Conservation (phyloP, 495 filamentous ascomycete species). For the Podospora australis region DNA sequence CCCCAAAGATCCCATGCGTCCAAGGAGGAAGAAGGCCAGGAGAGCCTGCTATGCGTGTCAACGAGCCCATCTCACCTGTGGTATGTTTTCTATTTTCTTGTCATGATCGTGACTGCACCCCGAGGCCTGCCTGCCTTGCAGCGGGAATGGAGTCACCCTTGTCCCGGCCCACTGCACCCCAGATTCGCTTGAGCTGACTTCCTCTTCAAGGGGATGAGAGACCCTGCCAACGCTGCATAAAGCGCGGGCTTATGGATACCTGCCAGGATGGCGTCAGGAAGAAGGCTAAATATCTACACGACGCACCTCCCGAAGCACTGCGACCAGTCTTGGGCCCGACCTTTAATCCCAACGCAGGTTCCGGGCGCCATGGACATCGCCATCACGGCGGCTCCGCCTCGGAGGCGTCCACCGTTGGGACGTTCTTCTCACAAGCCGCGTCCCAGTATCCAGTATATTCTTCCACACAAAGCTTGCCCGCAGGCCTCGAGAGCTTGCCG, state of each 20-base stretch:
- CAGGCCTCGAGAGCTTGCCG: constrained; percentile 39
- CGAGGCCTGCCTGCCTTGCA: background rate
- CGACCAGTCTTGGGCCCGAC: constrained; percentile 50
- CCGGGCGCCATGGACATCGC: constrained; percentile 27
- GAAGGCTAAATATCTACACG: constrained; percentile 98
- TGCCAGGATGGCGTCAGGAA: constrained; percentile 96
- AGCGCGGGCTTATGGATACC: constrained; percentile 78
- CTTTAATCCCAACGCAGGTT: constrained; percentile 40
- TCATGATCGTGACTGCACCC: background rate
- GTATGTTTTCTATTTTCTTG: constrained; percentile 50
- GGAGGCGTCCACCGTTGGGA: constrained; percentile 25
- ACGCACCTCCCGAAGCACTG: constrained; percentile 72
- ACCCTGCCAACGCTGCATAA: constrained; percentile 89
- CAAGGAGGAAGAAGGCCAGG: constrained; percentile 90
- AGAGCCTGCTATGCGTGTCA: constrained; percentile 96
- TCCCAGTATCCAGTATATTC: constrained; percentile 32
- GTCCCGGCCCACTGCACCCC: no score
- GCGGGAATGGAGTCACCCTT: background rate
- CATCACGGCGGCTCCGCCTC: constrained; percentile 27
- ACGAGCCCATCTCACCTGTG: constrained; percentile 93
- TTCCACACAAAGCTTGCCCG: constrained; percentile 19
- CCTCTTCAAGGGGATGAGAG: constrained; percentile 56
- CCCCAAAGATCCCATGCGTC: constrained; percentile 79
- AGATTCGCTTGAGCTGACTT: constrained; percentile 8
- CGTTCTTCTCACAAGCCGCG: constrained; percentile 34